Conservation (phyloP, 2,329 filamentous ascomycete species). For the Diaporthe sp. region DNA sequence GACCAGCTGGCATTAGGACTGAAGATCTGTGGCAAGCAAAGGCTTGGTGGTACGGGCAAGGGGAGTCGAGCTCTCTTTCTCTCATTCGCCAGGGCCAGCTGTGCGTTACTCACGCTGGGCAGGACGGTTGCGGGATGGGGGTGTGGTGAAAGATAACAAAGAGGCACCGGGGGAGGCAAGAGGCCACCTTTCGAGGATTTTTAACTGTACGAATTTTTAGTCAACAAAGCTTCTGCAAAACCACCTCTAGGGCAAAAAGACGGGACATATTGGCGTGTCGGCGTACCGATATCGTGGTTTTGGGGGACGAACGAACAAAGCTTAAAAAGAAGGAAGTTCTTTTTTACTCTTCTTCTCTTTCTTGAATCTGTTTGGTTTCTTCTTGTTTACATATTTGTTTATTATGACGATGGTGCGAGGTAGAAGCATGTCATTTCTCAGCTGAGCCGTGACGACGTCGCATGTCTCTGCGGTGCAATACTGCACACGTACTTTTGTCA, state of each 20-base stretch:
- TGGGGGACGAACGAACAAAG: slow-evolving; percentile 35
- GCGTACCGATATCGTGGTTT: slow-evolving; percentile 38
- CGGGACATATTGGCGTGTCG: slow-evolving; percentile 35
- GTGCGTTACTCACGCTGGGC: slow-evolving; percentile 8
- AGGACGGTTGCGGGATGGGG: neutral
- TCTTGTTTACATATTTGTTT: slow-evolving; percentile 20
- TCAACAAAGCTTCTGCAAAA: slow-evolving; percentile 39
- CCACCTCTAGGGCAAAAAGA: slow-evolving; percentile 40
- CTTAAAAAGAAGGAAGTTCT: slow-evolving; percentile 27
- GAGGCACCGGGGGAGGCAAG: slow-evolving; percentile 1
- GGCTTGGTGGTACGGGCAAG: slow-evolving; percentile 6
- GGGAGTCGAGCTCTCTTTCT: slow-evolving; percentile 5
- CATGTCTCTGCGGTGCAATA: neutral
- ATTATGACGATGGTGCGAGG: slow-evolving; percentile 11
- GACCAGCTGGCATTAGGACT: slow-evolving; percentile 7
- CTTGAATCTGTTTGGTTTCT: slow-evolving; percentile 34
- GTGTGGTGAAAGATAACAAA: slow-evolving; percentile 11
- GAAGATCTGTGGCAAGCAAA: slow-evolving; percentile 6
- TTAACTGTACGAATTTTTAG: slow-evolving; percentile 40
- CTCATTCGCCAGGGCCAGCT: neutral
- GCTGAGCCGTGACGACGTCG: neutral
- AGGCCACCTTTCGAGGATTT: slow-evolving; percentile 24
- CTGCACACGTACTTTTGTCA: neutral
- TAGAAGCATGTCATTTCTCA: slow-evolving; percentile 17
- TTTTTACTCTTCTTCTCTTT: slow-evolving; percentile 38